Base-by-base conservation (phyloP, 2,329 filamentous ascomycete genomes). In the Apiospora rasikravindrae region DNA sequence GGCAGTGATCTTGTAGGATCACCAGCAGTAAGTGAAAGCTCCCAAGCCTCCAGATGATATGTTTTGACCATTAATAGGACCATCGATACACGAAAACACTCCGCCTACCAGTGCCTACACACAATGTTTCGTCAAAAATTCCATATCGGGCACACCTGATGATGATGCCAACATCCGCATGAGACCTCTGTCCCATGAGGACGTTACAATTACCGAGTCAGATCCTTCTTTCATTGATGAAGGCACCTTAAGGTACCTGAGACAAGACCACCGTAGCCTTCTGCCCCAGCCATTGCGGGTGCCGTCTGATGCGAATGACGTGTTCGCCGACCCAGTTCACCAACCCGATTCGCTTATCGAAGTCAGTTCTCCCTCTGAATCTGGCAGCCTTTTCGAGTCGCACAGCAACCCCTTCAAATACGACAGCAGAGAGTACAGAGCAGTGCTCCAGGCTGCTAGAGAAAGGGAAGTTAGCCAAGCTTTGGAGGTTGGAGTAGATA, bases 351-450 rank as follows among this genome's bases (percentile, higher is more conserved):
- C 19, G 10, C 8, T 5, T n/a, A 33, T n/a, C 16, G 57, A 13
- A 40, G 19, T 5, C 29, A 37, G 37, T 19, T 78, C 72, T 53
- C 82, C 71, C 33, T 77, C 78, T 13, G 74, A 37, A 45, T 42
- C 71, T 6, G 76, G 74, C 13, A 53, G 73, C 49, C 79, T 78
- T 3, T 81, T 80, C 37, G 82, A 79, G 7, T 83, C 82, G 0
- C 81, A 81, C 44, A 77, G 80, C 0, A 85, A 87, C 53, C 85
- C 83, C 0, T 88, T 88, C 77, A 80, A 81, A 67, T 88, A 86
- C 73, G 86, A 87, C 74, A 80, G 77, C 45, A 79, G 80, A 11
- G 73, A 78, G 1, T 85, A 85, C 73, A 80, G 78, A 19, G 72
- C 79, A 13, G 84, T 84, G 51, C 75, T 86, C 11, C 78, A 81